These are phyloP conservation scores for Camelina sativa DNA, from an alignment of 345 rosid species.

Conservation along the genomic window DNA sequence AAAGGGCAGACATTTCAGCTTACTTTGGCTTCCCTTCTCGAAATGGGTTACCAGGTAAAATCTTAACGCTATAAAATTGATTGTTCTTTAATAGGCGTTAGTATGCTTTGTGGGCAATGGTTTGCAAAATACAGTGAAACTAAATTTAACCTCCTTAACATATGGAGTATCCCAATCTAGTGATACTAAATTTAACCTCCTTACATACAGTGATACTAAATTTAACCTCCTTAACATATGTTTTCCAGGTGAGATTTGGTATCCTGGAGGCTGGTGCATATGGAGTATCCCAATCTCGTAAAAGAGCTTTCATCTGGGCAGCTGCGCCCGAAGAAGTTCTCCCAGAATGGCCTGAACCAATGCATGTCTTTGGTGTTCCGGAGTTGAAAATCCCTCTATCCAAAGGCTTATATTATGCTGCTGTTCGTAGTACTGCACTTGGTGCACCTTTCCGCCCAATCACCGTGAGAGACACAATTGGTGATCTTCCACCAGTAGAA, in stretches of 20 bases:
- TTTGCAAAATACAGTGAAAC: not conserved
- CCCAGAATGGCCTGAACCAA: slow-evolving; percentile 99
- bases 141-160: not conserved
- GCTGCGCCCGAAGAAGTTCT: slow-evolving; percentile 82
- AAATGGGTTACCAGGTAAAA: slow-evolving; percentile 65
- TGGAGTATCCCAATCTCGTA: slow-evolving; percentile 90
- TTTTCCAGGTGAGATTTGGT: slow-evolving; percentile 82
- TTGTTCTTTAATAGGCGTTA: slow-evolving; percentile 5
- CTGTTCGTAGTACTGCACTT: slow-evolving; percentile 68
- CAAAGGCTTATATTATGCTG: slow-evolving; percentile 59
- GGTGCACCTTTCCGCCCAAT: slow-evolving; percentile 94
- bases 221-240: slow-evolving; percentile 9
- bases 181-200: not conserved
- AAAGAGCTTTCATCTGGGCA: slow-evolving; percentile 93
- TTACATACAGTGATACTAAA: not conserved
- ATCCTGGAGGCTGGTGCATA: slow-evolving; percentile 90
- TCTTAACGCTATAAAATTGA: not conserved
- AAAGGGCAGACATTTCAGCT: slow-evolving; percentile 85
- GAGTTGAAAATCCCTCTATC: slow-evolving; percentile 66
- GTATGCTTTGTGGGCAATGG: not conserved
- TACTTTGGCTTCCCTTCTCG: slow-evolving; percentile 68
- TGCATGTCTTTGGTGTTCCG: slow-evolving; percentile 80
- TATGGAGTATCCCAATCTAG: too few species aligned
- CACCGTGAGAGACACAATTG: slow-evolving; percentile 91
- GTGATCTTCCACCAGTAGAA: slow-evolving; percentile 76